Evolutionary conservation across 2,329 filamentous ascomycete genomes (phyloP).

Genomic region (Zasmidium citrigriseum): DNA sequence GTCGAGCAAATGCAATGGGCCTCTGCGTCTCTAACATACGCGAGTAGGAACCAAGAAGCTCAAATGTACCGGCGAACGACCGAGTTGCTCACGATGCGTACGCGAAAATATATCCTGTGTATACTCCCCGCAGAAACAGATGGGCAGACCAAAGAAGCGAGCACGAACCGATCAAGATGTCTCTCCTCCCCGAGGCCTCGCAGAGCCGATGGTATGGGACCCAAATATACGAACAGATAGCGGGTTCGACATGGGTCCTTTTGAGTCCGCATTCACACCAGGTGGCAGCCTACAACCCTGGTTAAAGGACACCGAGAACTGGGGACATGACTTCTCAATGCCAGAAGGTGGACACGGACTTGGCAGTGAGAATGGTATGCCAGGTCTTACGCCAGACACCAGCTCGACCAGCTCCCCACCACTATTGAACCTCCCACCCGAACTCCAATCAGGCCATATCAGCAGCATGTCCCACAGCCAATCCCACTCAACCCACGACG

Average conservation of each 20-base stretch:
- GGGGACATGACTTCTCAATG: slow-evolving; percentile 10
- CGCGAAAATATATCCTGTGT: slow-evolving; percentile 44
- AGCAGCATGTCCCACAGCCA: slow-evolving; percentile 6
- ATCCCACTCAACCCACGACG: not conserved
- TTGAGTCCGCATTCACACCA: slow-evolving; percentile 21
- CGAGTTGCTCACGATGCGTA: slow-evolving; percentile 44
- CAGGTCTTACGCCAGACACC: slow-evolving; percentile 27
- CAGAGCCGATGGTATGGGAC: not conserved
- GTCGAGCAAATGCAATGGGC: not conserved
- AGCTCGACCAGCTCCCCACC: slow-evolving; percentile 16
- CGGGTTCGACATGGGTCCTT: slow-evolving; percentile 10
- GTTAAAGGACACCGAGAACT: slow-evolving; percentile 16
- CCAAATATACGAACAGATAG: not conserved
- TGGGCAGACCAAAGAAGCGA: slow-evolving; percentile 54
- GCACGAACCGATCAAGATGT: slow-evolving; percentile 32
- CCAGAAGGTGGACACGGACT: not conserved
- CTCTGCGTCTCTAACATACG: not conserved
- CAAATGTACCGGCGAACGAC: slow-evolving; percentile 49
- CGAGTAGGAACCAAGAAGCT: slow-evolving; percentile 48
- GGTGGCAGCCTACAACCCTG: slow-evolving; percentile 27
- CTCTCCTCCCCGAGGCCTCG: not conserved
- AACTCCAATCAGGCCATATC: slow-evolving; percentile 11
- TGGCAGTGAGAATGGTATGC: slow-evolving; percentile 7
- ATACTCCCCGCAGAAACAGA: slow-evolving; percentile 51
- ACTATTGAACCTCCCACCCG: slow-evolving; percentile 17